Evolutionary conservation across 352 stramenopile species (phyloP).

Genomic region (Globisporangium cederbergense): DNA sequence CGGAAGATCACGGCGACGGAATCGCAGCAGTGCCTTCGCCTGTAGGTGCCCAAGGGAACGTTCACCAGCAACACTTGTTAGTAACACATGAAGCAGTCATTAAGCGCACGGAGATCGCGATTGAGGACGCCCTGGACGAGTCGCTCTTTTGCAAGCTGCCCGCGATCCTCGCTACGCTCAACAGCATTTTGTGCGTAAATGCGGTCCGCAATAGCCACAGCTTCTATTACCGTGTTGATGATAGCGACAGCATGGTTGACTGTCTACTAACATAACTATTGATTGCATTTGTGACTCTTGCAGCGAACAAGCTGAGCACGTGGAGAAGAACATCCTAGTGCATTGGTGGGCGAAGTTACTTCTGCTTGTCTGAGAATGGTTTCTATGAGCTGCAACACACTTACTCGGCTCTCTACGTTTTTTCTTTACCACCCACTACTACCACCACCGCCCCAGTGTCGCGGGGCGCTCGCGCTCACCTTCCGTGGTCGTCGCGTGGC

Average conservation of each 20-base stretch:
- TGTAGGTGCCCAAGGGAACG: too few species aligned
- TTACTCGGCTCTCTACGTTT: background rate
- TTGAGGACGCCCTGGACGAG: conserved; percentile 59
- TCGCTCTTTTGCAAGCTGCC: conserved; percentile 44
- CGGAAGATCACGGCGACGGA: background rate
- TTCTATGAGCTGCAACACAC: too few species aligned
- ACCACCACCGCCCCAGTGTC: conserved; percentile 29
- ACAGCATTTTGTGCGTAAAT: conserved; percentile 29
- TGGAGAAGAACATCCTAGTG: conserved; percentile 55
- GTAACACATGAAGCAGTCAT: conserved; percentile 2
- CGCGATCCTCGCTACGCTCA: conserved; percentile 32
- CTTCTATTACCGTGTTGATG: background rate
- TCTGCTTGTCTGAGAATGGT: too few species aligned
- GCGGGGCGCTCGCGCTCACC: conserved; percentile 62
- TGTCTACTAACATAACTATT: background rate
- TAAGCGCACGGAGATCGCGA: conserved; percentile 24
- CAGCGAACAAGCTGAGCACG: conserved; percentile 29
- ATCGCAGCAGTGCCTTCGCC: background rate
- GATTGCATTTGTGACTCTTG: background rate
- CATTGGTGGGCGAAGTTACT: conserved; percentile 43
- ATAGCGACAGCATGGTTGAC: background rate
- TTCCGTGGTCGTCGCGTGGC: conserved; percentile 48
- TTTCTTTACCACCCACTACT: background rate
- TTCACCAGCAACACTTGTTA: background rate
- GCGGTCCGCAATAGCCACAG: background rate